Evolutionary conservation across 2,329 filamentous ascomycete species (phyloP).

Genomic region (Neocatenulostroma microsporum): DNA sequence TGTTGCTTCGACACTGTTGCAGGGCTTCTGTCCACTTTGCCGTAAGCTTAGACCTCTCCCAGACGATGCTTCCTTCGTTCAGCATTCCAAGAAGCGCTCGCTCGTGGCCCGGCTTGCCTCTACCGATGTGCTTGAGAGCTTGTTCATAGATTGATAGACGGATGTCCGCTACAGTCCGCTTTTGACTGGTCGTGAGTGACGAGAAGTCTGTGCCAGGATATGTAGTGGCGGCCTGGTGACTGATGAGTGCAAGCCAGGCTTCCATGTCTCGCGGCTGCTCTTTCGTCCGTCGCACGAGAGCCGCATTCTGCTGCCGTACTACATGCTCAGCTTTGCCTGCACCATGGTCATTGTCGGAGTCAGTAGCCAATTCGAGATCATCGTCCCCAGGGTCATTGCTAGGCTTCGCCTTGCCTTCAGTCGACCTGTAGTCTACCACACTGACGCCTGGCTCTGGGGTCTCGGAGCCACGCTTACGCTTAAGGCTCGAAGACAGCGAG

Average conservation of each 20-base stretch:
- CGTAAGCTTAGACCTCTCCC: slow-evolving; percentile 56
- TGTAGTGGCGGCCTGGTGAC: slow-evolving; percentile 66
- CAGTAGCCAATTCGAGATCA: slow-evolving; percentile 31
- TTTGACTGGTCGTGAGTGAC: slow-evolving; percentile 52
- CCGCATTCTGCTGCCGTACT: slow-evolving; percentile 48
- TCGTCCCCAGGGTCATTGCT: slow-evolving; percentile 23
- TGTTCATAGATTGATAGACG: slow-evolving; percentile 74
- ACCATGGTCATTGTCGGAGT: slow-evolving; percentile 15
- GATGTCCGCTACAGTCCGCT: slow-evolving; percentile 64
- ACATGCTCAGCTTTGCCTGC: slow-evolving; percentile 14
- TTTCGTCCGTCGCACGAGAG: slow-evolving; percentile 57
- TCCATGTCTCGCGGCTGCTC: slow-evolving; percentile 58
- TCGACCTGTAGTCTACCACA: slow-evolving; percentile 31
- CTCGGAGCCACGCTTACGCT: slow-evolving; percentile 13
- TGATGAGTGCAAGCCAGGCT: slow-evolving; percentile 70
- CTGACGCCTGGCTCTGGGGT: slow-evolving; percentile 13
- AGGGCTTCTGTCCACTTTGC: slow-evolving; percentile 60
- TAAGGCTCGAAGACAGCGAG: slow-evolving; percentile 10
- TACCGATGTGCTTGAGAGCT: slow-evolving; percentile 54
- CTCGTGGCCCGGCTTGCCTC: slow-evolving; percentile 43
- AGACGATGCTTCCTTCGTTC: slow-evolving; percentile 64
- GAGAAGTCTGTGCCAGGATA: slow-evolving; percentile 40
- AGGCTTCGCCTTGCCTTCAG: slow-evolving; percentile 27
- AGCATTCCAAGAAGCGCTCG: slow-evolving; percentile 61
- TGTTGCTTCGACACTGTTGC: slow-evolving; percentile 48